phyloP scores from a whole-genome alignment of 306 rosid species.

The Prunus mira region DNA sequence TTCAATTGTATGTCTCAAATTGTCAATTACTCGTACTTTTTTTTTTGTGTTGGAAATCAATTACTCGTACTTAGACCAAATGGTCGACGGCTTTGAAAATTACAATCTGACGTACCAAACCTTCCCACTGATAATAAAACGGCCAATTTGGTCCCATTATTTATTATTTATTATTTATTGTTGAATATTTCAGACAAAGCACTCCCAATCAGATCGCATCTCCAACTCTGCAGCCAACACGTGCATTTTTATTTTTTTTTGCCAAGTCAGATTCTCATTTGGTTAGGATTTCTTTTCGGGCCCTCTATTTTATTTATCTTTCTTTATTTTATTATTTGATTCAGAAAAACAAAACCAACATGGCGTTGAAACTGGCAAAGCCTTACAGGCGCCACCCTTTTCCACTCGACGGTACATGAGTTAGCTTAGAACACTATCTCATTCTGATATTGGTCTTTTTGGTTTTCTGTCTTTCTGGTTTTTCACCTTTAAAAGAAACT shows the following conservation, averaged over 20 bases:
- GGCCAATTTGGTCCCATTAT: too few species aligned
- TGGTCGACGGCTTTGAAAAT: too few species aligned
- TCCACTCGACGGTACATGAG: background rate
- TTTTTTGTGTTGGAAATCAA: too few species aligned
- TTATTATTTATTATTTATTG: too few species aligned
- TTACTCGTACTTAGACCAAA: too few species aligned
- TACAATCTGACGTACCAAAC: too few species aligned
- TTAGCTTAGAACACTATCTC: background rate
- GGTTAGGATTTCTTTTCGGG: background rate
- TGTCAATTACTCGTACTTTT: too few species aligned
- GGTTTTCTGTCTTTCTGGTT: background rate
- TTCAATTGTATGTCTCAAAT: too few species aligned
- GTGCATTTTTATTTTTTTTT: background rate
- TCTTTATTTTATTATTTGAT: background rate
- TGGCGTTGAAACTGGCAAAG: constrained; percentile 33
- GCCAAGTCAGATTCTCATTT: background rate
- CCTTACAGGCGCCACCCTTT: constrained; percentile 5
- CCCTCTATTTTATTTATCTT: background rate
- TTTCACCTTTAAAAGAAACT: constrained; percentile 4
- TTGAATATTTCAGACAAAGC: too few species aligned
- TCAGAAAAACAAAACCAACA: background rate
- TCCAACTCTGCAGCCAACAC: background rate
- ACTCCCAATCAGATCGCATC: background rate
- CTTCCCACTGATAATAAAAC: too few species aligned
- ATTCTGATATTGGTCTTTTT: background rate